Percentiles rank a stretch among this genome's conserved stretches.
Evolutionary conservation across 257 asterid genomes (phyloP).

Genomic region (Hygrophila difformis): DNA sequence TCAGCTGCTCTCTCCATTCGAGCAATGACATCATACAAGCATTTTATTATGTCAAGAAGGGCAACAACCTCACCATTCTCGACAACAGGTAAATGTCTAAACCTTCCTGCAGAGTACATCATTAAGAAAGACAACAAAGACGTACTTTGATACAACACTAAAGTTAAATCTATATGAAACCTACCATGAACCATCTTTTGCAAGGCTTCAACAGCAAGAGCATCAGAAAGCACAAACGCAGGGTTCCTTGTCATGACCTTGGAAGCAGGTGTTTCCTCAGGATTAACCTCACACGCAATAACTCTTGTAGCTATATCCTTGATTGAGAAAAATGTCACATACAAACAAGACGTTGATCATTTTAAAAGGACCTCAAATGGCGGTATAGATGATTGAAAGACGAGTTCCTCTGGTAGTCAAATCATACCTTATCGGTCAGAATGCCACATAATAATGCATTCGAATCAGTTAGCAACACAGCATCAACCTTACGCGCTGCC

Average conservation of each 20-base stretch:
- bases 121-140: background rate
- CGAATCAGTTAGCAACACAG: conserved; percentile 88
- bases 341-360: background rate
- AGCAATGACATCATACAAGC: conserved; percentile 92
- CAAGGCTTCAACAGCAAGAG: conserved; percentile 96
- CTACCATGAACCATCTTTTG: conserved; percentile 98
- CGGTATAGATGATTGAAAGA: conserved; percentile 7
- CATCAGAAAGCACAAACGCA: conserved; percentile 88
- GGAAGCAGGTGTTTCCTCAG: conserved; percentile 82
- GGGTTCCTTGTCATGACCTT: conserved; percentile 96
- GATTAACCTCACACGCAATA: conserved; percentile 69
- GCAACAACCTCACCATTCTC: conserved; percentile 98
- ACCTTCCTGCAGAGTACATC: conserved; percentile 53
- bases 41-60: conserved; percentile 88
- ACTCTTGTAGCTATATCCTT: conserved; percentile 91
- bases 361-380: conserved; percentile 5
- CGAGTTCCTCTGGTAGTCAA: conserved; percentile 9
- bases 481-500: conserved; percentile 93
- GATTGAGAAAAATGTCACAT: conserved; percentile 12
- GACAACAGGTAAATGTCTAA: conserved; percentile 94
- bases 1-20: conserved; percentile 98
- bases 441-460: conserved; percentile 93
- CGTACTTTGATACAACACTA: too few relatives aligned
- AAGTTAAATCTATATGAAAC: conserved; percentile 7
- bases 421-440: conserved; percentile 73